Conservation (phyloP, 768 basidiomycete species). For the Boletus vinaceobasis region DNA sequence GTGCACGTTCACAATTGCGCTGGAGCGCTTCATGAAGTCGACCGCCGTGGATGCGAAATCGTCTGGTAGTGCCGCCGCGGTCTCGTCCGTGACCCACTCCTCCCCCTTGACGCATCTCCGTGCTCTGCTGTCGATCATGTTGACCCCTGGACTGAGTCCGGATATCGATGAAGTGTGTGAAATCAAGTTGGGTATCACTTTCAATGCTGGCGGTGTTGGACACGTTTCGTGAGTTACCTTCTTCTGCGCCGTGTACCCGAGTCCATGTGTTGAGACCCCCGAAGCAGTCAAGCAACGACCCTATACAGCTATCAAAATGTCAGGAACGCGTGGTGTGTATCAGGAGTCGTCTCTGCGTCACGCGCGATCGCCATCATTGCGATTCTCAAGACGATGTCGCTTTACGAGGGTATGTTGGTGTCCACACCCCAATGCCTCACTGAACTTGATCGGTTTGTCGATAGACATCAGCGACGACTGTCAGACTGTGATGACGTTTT, state of each 20-base stretch:
- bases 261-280: neutral
- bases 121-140: conserved; percentile 55
- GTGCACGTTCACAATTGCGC: conserved; percentile 46
- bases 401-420: conserved; percentile 56
- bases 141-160: conserved; percentile 67
- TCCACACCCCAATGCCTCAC: neutral
- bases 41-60: conserved; percentile 49
- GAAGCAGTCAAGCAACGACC: conserved; percentile 34
- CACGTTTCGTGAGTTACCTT: conserved; percentile 43
- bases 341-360: conserved; percentile 64
- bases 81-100: conserved; percentile 33
- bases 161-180: conserved; percentile 70
- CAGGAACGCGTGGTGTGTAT: conserved; percentile 67
- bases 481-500: conserved; percentile 76
- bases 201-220: conserved; percentile 42
- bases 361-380: conserved; percentile 65
- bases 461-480: conserved; percentile 67
- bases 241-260: neutral
- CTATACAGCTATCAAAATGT: conserved; percentile 38
- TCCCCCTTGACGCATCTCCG: conserved; percentile 54
- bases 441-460: neutral
- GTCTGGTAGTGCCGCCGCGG: conserved; percentile 45
- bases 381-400: conserved; percentile 66
- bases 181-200: conserved; percentile 49
- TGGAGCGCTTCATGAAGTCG: conserved; percentile 51